These are phyloP conservation scores for Colletotrichum brevisporum DNA, from an alignment of 2,329 filamentous ascomycete species.

Conservation along the genomic window DNA sequence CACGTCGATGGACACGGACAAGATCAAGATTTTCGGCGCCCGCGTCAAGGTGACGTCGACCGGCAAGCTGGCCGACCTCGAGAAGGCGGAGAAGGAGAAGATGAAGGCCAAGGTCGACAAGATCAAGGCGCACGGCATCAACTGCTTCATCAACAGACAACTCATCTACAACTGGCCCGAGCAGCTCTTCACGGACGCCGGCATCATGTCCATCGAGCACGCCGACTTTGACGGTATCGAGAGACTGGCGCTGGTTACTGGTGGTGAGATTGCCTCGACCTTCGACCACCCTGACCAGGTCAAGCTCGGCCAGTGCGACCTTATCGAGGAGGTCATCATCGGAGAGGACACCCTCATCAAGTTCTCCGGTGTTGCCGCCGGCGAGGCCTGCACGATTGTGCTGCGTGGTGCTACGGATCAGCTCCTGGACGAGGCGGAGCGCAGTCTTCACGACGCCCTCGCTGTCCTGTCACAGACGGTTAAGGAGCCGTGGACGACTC, in stretches of 20 bases:
- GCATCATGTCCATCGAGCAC: conserved; percentile 98
- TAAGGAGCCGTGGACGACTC: conserved; percentile 91
- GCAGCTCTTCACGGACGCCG: conserved; percentile 97
- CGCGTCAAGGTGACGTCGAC: conserved; percentile 97
- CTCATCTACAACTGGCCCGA: conserved; percentile 99
- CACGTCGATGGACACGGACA: conserved; percentile 99
- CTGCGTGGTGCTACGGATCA: conserved; percentile 97
- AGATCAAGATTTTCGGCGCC: conserved; percentile 99
- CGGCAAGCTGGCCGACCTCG: conserved; percentile 96
- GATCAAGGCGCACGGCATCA: conserved; percentile 99
- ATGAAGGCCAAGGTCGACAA: conserved; percentile 99
- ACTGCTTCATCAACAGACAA: conserved; percentile 99
- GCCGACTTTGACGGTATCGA: conserved; percentile 99
- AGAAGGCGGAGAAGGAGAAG: conserved; percentile 98
- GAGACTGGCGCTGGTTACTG: conserved; percentile 92
- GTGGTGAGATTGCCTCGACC: conserved; percentile 96
- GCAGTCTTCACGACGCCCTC: conserved; percentile 94
- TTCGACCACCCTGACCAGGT: conserved; percentile 99
- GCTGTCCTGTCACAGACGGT: conserved; percentile 98
- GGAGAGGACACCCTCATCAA: conserved; percentile 98
- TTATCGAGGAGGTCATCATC: conserved; percentile 98
- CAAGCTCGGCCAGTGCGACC: conserved; percentile 93
- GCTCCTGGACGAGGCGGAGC: conserved; percentile 95
- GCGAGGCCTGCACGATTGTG: conserved; percentile 96
- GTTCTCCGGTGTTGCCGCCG: conserved; percentile 95